A percentile compares a stretch with the other conserved stretches of the same genome.
Conservation (phyloP, 371 early-diverging fungal genomes). For the Mucor sp. region DNA sequence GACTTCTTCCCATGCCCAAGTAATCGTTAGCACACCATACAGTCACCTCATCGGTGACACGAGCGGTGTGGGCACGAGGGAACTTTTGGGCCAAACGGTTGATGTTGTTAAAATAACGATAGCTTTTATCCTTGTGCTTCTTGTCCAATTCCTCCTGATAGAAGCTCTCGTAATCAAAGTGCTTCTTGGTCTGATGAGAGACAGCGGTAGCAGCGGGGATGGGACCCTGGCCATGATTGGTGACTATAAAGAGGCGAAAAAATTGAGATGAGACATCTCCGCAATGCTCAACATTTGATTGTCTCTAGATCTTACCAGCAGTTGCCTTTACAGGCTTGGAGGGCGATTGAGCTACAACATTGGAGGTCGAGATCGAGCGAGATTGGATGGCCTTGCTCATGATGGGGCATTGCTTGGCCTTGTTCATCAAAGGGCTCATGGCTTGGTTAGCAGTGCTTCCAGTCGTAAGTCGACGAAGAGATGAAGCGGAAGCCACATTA, state of each 20-base stretch:
- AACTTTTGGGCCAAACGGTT: conserved; percentile 93
- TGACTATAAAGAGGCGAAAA: conserved; percentile 7
- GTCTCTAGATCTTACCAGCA: conserved; percentile 33
- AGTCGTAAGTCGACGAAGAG: conserved; percentile 71
- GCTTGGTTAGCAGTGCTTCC: conserved; percentile 25
- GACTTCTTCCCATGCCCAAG: conserved; percentile 93
- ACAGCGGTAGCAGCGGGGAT: conserved; percentile 25
- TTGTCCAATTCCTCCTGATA: conserved; percentile 86
- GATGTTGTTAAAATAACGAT: conserved; percentile 99
- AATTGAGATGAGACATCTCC: conserved; percentile 1
- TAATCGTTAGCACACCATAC: conserved; percentile 99
- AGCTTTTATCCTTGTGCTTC: conserved; percentile 95
- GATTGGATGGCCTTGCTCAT: conserved; percentile 84
- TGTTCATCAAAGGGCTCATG: conserved; percentile 60
- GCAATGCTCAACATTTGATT: neutral
- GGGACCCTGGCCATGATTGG: conserved; percentile 27
- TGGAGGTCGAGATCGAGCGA: conserved; percentile 50
- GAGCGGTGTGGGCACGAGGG: conserved; percentile 93
- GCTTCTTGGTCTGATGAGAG: conserved; percentile 42
- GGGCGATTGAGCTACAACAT: conserved; percentile 39
- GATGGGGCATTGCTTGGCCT: conserved; percentile 88
- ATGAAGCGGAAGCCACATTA: conserved; percentile 74
- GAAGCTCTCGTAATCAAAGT: conserved; percentile 90
- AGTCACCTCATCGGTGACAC: conserved; percentile 84
- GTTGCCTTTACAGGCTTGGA: conserved; percentile 49